Conservation (phyloP, 1,284 basidiomycete species). For the Cutaneotrichosporon spelunceum region DNA sequence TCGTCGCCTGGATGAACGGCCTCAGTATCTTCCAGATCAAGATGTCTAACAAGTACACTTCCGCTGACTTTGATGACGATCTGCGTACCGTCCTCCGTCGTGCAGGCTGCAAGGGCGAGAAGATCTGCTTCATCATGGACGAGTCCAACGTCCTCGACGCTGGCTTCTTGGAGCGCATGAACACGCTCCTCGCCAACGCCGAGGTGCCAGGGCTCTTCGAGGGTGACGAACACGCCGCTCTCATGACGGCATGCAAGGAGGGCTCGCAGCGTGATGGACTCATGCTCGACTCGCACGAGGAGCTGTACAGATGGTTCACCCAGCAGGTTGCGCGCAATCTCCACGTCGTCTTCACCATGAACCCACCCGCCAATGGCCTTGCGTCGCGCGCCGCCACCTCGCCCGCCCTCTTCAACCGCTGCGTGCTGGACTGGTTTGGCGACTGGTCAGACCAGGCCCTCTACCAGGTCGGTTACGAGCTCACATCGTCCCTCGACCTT, state of each 20-base stretch:
- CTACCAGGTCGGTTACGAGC: conserved; percentile 93
- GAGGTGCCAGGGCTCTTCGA: conserved; percentile 99
- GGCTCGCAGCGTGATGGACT: conserved; percentile 95
- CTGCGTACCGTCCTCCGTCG: conserved; percentile 88
- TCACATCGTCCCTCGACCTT: conserved; percentile 85
- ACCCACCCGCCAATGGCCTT: conserved; percentile 91
- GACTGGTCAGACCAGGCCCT: conserved; percentile 98
- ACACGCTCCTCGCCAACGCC: conserved; percentile 97
- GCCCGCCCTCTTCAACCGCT: conserved; percentile 96
- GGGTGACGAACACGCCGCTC: conserved; percentile 90
- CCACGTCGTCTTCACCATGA: conserved; percentile 99
- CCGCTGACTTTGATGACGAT: conserved; percentile 97
- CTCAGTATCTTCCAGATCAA: conserved; percentile 98
- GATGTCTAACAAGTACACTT: conserved; percentile 97
- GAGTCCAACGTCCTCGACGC: conserved; percentile 98
- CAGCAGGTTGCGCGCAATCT: conserved; percentile 94
- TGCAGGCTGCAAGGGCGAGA: conserved; percentile 96
- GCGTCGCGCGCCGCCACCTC: conserved; percentile 95
- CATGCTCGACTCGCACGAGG: conserved; percentile 97
- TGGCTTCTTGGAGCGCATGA: conserved; percentile 98
- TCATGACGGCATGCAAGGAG: conserved; percentile 99
- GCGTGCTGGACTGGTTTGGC: conserved; percentile 96
- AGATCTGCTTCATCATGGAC: conserved; percentile 99
- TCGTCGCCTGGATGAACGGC: conserved; percentile 99
- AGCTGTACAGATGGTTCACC: conserved; percentile 95